phyloP scores from a whole-genome alignment of 805 yeast species.

The Vanderwaltozyma polyspora region DNA sequence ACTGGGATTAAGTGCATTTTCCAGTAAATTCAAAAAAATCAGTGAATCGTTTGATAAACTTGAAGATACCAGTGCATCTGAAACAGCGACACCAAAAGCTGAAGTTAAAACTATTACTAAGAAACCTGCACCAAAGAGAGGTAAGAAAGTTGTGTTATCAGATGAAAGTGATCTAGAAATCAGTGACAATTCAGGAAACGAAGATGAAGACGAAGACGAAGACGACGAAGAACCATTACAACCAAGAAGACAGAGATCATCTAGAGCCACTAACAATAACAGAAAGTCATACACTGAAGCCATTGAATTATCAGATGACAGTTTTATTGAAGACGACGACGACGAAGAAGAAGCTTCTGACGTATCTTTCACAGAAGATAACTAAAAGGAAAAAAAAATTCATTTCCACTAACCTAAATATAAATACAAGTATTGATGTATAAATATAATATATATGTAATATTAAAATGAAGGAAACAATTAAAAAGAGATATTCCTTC shows the following conservation, averaged over 20 bases:
- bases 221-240: constrained; percentile 8
- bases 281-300: constrained; percentile 11
- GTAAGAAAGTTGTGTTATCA: constrained; percentile 8
- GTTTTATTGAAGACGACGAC: constrained; percentile 18
- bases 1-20: constrained; percentile 18
- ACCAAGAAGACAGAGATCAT: constrained; percentile 12
- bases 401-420: background rate
- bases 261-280: constrained; percentile 12
- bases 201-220: constrained; percentile 9
- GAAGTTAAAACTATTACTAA: background rate
- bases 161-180: constrained; percentile 18
- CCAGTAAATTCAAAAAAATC: constrained; percentile 24
- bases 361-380: constrained; percentile 13
- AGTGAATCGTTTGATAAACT: constrained; percentile 20
- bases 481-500: too few relatives aligned
- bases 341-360: constrained; percentile 11
- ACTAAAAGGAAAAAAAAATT: background rate
- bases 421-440: background rate
- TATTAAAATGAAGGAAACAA: too few relatives aligned
- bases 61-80: constrained; percentile 1
- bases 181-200: too few relatives aligned
- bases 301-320: constrained; percentile 20
- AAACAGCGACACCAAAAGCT: background rate
- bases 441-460: too few relatives aligned
- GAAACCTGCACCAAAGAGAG: constrained; percentile 2